A percentile compares a stretch with the other conserved stretches of the same genome.
These are phyloP conservation scores for Plenodomus lindquistii DNA, from an alignment of 2,329 filamentous ascomycete genomes.

Conservation along the genomic window DNA sequence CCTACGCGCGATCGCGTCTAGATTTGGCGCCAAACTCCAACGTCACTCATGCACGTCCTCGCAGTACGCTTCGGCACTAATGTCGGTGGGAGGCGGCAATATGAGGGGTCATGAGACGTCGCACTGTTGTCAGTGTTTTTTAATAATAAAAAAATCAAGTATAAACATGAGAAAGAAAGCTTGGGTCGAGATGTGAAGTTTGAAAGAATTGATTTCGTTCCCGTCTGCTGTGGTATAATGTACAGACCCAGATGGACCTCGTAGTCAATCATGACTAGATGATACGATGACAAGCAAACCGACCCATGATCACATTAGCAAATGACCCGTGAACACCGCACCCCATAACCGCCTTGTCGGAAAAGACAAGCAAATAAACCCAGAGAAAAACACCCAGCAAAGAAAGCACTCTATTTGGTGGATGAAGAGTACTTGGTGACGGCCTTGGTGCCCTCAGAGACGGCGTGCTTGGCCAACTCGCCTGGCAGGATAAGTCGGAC, in stretches of 20 bases:
- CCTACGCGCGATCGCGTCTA: too few species aligned
- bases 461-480: slow-evolving; percentile 98
- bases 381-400: slow-evolving; percentile 50
- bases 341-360: slow-evolving; percentile 48
- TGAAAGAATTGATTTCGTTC: slow-evolving; percentile 47
- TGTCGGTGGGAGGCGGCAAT: too few species aligned
- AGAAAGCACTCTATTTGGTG: slow-evolving; percentile 78
- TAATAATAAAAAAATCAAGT: too few species aligned
- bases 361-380: slow-evolving; percentile 57
- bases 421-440: slow-evolving; percentile 99
- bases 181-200: slow-evolving; percentile 30
- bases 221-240: slow-evolving; percentile 48
- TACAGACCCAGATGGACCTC: slow-evolving; percentile 47
- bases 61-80: too few species aligned
- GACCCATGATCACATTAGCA: slow-evolving; percentile 58
- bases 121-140: not conserved
- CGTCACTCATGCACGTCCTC: too few species aligned
- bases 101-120: not conserved
- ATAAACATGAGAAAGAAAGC: not conserved
- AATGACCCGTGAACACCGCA: slow-evolving; percentile 51
- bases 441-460: slow-evolving; percentile 99
- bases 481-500: slow-evolving; percentile 97
- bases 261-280: slow-evolving; percentile 44
- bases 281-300: slow-evolving; percentile 48
- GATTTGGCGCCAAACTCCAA: too few species aligned